Base-by-base conservation (phyloP, 495 filamentous ascomycete species). In the Cairneyella variabilis region DNA sequence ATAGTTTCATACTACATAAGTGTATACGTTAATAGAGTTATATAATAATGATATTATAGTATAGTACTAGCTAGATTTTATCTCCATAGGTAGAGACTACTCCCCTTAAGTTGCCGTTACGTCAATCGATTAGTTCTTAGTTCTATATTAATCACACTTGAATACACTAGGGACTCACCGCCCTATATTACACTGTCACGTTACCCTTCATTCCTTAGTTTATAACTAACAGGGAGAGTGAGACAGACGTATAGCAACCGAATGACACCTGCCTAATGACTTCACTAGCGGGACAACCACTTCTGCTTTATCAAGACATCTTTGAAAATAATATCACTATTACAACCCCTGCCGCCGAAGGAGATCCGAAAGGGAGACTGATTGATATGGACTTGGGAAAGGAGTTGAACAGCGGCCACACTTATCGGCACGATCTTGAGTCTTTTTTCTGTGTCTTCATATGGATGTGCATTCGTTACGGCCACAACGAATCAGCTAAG, bases 261-360 rank as follows among this genome's bases (percentile, higher is more conserved):
- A 14, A 32, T 32, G 14, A 32, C 28, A 7, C 7, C 28, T 32
- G 28, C 28, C 14, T 32, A 32, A 14, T 32, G 28, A 14, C 14
- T 40, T 40, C 38, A 40, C 38, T 16, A 40, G 38, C 38, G 7
- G 38, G 38, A 17, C 38, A 16, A 40, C 38, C 38, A 40, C 38
- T 40, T 16, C 17, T 40, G 7, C 38, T 40, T 40, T 16, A 40
- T 54, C 62, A 66, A 17, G 68, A 72, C 41, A 70, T 71, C 17
- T 72, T 66, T 0, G 57, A 63, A 28, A 69, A 70, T 50, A 72
- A 69, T 43, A 61, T 68, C 41, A 65, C 70, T 30, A 70, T 68
- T 0, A 65, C 56, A 38, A 48, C 65, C 12, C 43, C 41, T 59
- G 53, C 39, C 12, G 25, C 18, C 39, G 30, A 49, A 38, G 48